Evolutionary conservation across 1,139 yeast species (phyloP), one percentile per base, ranked within the genome.

Genomic region (Protomyces macrosporus): DNA sequence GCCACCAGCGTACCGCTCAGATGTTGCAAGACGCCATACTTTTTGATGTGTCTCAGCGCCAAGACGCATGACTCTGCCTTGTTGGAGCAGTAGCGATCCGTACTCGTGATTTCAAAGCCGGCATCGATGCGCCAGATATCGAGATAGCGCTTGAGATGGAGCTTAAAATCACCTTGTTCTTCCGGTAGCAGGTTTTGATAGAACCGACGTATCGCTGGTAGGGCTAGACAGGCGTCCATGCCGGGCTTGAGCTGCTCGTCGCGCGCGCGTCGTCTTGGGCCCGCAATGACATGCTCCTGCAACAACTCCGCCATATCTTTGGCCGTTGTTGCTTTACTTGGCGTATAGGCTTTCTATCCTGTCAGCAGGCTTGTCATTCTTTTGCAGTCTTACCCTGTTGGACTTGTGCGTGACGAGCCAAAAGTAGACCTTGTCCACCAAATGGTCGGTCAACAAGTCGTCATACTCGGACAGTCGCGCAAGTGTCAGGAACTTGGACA

Each of bases 31-130:
- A 72, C 74, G 39, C 75, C 76, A n/a, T 76, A 79, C 3, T 72
- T 68, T 9, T 68, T 67, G 57, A 72, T 75, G 1, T 57, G 64
- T 34, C 65, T 67, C 23, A 79, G 69, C 0, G 82, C 76, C 14
- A 80, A 71, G 1, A 79, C 76, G 66, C 81, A 77, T 0, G 81
- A 76, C 65, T 80, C 82, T 12, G 71, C 66, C 9, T 68, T 65
- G 39, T 72, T 72, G 2, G 68, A 51, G 40, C 68, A 67, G 67
- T 78, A 80, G 9, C 82, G 70, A 59, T 78, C 80, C 3, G 82
- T 78, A 7, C 79, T 76, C 58, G 76, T 75, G 40, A 80, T 70
- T 55, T 76, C 80, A 68, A 78, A 79, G 16, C 77, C 78, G 58
- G 80, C 77, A 23, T 74, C 75, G 4, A 75, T 73, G 2, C 67